These are phyloP conservation scores for Saccharomyces jurei DNA, from an alignment of 805 yeast species.

Conservation along the genomic window DNA sequence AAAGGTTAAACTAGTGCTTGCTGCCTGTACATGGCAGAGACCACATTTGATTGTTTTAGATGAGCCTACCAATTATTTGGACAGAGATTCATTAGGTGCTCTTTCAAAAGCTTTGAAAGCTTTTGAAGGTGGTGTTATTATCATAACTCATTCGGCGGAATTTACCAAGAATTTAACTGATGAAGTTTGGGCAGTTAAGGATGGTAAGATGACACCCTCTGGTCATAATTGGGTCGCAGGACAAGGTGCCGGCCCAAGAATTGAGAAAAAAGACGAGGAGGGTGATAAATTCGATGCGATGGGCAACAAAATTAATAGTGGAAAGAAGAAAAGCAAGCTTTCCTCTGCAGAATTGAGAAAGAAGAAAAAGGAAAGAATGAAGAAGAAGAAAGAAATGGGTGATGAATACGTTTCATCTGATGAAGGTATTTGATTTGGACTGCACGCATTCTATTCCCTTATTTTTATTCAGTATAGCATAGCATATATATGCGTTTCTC, in stretches of 20 bases:
- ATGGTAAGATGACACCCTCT: conserved; percentile 97
- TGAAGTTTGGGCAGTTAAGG: conserved; percentile 97
- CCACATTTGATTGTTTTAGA: conserved; percentile 96
- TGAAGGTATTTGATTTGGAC: conserved; percentile 54
- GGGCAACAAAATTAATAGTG: conserved; percentile 95
- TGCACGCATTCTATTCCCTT: neutral
- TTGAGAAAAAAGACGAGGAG: conserved; percentile 84
- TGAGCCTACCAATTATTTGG: conserved; percentile 97
- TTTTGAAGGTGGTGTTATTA: conserved; percentile 97
- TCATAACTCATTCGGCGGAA: conserved; percentile 98
- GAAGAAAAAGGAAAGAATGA: conserved; percentile 99
- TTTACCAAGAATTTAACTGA: conserved; percentile 96
- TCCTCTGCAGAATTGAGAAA: conserved; percentile 96
- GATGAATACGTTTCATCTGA: conserved; percentile 96
- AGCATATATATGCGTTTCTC: neutral
- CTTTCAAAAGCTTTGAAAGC: conserved; percentile 93
- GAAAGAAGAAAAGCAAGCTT: conserved; percentile 71
- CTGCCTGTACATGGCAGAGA: conserved; percentile 99
- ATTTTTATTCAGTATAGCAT: neutral
- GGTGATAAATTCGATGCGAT: conserved; percentile 97
- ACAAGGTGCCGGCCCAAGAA: conserved; percentile 98
- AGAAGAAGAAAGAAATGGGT: conserved; percentile 98
- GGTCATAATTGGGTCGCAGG: conserved; percentile 99
- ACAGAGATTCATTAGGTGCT: conserved; percentile 97
- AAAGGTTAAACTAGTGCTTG: conserved; percentile 95